Percentiles rank a stretch among this genome's conserved stretches.
phyloP scores from a whole-genome alignment of 163 green algal species.

The Coccomyxa subellipsoidea region DNA sequence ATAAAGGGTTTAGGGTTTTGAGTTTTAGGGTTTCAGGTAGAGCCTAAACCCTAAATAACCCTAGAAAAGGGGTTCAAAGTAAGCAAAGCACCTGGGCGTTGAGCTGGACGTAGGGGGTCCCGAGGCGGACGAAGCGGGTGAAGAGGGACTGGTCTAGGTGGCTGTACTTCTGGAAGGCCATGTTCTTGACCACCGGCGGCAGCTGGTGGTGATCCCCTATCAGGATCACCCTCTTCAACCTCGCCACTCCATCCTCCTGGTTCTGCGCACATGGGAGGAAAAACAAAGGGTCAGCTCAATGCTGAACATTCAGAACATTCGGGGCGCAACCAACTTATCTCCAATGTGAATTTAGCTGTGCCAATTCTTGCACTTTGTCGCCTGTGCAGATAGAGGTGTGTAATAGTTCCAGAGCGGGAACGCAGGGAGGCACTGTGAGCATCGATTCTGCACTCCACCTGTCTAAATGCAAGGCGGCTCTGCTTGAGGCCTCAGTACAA shows the following conservation, averaged over 20 bases:
- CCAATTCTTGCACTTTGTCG: too few species aligned
- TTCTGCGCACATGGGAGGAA: slow-evolving; percentile 29
- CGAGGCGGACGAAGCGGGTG: slow-evolving; percentile 93
- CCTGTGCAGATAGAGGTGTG: too few species aligned
- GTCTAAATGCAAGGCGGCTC: too few species aligned
- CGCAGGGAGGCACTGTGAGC: too few species aligned
- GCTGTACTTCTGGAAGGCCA: slow-evolving; percentile 91
- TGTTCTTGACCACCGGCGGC: slow-evolving; percentile 97
- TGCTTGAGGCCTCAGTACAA: too few species aligned
- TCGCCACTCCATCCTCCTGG: slow-evolving; percentile 63
- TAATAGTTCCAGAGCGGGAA: too few species aligned
- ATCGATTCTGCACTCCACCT: too few species aligned
- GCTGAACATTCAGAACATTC: background rate
- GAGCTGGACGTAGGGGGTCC: slow-evolving; percentile 91
- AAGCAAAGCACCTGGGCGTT: slow-evolving; percentile 73
- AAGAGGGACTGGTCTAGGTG: slow-evolving; percentile 97
- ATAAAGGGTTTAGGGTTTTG: background rate
- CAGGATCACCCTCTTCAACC: slow-evolving; percentile 93
- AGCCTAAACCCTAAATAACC: too few species aligned
- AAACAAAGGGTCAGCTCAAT: background rate
- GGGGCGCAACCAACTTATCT: too few species aligned
- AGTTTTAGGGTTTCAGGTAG: too few species aligned
- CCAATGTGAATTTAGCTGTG: too few species aligned
- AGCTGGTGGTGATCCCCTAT: slow-evolving; percentile 99
- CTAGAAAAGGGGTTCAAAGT: too few species aligned